These are phyloP conservation scores for Ceratobasidium sp. DNA, from an alignment of 1,284 basidiomycete genomes.

Conservation along the genomic window DNA sequence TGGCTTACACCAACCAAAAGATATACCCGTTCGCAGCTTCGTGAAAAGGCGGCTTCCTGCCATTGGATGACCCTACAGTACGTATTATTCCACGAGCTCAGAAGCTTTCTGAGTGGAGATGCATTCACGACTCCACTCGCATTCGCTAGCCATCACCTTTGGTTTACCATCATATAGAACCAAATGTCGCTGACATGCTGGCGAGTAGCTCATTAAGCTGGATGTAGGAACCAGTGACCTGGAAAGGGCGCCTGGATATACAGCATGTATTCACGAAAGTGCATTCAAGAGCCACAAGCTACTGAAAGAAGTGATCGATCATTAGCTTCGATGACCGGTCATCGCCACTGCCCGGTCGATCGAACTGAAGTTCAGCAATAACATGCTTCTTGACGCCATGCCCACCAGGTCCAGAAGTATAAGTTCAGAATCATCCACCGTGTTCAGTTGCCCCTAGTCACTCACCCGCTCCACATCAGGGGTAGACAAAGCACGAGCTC, in stretches of 20 bases:
- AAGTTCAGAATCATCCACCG: background rate
- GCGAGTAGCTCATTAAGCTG: background rate
- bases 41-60: background rate
- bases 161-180: background rate
- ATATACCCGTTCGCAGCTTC: background rate
- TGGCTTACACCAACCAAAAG: background rate
- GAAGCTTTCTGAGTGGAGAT: background rate
- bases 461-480: background rate
- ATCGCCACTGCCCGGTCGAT: conserved; percentile 1
- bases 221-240: background rate
- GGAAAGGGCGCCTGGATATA: background rate
- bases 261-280: background rate
- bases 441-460: background rate
- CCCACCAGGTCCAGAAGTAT: background rate
- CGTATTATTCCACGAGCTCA: background rate
- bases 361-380: background rate
- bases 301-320: conserved; percentile 7
- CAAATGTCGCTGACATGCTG: background rate
- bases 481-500: background rate
- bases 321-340: background rate
- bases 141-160: background rate
- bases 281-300: background rate
- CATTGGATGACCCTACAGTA: background rate
- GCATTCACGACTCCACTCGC: background rate
- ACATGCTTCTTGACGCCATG: background rate